phyloP scores from a whole-genome alignment of 352 stramenopile species.

The Saprolegnia parasitica region DNA sequence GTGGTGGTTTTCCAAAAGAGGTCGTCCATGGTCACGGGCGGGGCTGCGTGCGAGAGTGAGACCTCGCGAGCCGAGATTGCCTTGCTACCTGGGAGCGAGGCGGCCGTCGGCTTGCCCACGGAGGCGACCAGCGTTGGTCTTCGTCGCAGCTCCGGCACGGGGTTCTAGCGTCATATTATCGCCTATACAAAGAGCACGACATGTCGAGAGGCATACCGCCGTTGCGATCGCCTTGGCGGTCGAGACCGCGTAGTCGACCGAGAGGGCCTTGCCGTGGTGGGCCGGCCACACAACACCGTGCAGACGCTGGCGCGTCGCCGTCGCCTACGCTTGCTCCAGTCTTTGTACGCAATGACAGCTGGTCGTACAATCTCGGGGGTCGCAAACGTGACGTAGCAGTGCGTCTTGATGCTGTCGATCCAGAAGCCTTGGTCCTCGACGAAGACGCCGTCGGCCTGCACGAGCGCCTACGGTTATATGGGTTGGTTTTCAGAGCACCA shows the following conservation, averaged over 20 bases:
- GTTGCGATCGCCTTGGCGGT: constrained; percentile 48
- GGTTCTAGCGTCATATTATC: too few relatives aligned
- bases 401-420: constrained; percentile 86
- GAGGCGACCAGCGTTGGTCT: background rate
- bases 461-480: constrained; percentile 41
- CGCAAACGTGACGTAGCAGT: constrained; percentile 78
- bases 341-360: background rate
- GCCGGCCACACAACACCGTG: constrained; percentile 61
- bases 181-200: too few relatives aligned
- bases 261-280: constrained; percentile 49
- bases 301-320: constrained; percentile 42
- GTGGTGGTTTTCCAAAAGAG: constrained; percentile 74
- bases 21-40: constrained; percentile 52
- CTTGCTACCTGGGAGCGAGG: too few relatives aligned
- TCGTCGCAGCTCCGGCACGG: background rate
- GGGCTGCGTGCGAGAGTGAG: too few relatives aligned
- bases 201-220: background rate
- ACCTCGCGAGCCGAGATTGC: too few relatives aligned
- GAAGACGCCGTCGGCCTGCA: constrained; percentile 51
- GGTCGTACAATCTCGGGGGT: constrained; percentile 40
- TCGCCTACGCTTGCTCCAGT: constrained; percentile 35
- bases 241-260: constrained; percentile 36
- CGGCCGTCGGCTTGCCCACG: too few relatives aligned
- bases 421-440: constrained; percentile 68
- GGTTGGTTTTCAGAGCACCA: constrained; percentile 3